A percentile compares a stretch with the other conserved stretches of the same genome.
Conservation (phyloP, 768 basidiomycete genomes). For the Termitomyces sp. region DNA sequence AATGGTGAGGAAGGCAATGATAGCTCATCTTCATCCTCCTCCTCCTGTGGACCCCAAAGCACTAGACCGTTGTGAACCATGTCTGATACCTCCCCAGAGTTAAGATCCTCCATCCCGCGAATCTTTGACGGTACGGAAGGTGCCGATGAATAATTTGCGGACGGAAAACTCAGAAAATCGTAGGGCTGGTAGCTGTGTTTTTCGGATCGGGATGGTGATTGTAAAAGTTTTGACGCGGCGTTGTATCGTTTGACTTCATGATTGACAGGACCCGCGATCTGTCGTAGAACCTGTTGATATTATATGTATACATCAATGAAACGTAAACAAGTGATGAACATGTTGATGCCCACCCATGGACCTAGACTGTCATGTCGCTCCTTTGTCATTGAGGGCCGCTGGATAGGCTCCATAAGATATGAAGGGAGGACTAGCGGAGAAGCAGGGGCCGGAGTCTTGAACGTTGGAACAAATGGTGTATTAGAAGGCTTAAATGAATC, state of each 20-base stretch:
- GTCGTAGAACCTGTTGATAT: constrained; percentile 17
- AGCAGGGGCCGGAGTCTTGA: constrained; percentile 26
- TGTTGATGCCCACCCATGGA: constrained; percentile 39
- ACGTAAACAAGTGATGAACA: constrained; percentile 1
- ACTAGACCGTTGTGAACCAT: constrained; percentile 43
- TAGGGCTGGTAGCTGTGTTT: constrained; percentile 31
- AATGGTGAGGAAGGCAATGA: not conserved
- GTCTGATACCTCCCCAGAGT: constrained; percentile 42
- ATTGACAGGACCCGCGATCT: constrained; percentile 22
- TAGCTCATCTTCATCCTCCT: constrained; percentile 4
- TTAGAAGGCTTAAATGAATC: constrained; percentile 27
- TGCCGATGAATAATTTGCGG: constrained; percentile 33
- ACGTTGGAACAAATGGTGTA: constrained; percentile 24
- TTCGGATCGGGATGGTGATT: constrained; percentile 18
- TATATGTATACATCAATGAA: not conserved
- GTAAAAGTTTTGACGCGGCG: constrained; percentile 30
- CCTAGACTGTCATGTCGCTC: constrained; percentile 47
- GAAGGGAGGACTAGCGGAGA: constrained; percentile 39
- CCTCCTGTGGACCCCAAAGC: constrained; percentile 33
- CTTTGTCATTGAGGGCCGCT: constrained; percentile 39
- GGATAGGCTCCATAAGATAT: constrained; percentile 42
- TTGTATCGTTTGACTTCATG: constrained; percentile 38
- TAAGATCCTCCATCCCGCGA: constrained; percentile 38
- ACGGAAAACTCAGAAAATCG: constrained; percentile 41
- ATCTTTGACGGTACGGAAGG: constrained; percentile 34